A percentile compares a stretch with the other conserved stretches of the same genome.
phyloP scores from a whole-genome alignment of 257 asterid genomes.

The Leonotis leonurus region DNA sequence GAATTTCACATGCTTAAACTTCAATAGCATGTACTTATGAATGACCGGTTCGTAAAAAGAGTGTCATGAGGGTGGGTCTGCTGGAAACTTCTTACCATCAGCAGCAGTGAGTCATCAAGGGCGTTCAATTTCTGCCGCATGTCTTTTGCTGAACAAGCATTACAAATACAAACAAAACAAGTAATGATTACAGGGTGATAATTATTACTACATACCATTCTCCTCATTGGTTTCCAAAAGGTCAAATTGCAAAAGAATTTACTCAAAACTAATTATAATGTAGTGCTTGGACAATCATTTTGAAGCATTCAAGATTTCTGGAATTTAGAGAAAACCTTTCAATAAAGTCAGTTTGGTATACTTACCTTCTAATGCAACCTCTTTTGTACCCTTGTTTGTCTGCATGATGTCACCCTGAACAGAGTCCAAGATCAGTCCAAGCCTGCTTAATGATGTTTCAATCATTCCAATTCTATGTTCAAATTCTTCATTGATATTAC shows the following conservation, averaged over 20 bases:
- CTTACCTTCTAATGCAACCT: constrained; percentile 65
- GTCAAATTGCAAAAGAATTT: no score
- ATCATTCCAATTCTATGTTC: constrained; percentile 78
- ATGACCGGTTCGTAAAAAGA: constrained; percentile 16
- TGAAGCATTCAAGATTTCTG: no score
- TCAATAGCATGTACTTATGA: no score
- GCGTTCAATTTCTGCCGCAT: constrained; percentile 54
- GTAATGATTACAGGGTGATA: constrained; percentile 1
- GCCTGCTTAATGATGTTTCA: constrained; percentile 76
- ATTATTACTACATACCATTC: neutral
- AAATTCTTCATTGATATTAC: constrained; percentile 69
- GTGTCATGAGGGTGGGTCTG: constrained; percentile 15
- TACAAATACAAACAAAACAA: no score
- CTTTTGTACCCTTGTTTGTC: constrained; percentile 80
- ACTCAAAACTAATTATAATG: no score
- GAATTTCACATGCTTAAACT: constrained; percentile 23
- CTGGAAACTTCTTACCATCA: constrained; percentile 45
- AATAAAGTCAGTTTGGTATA: constrained; percentile 13
- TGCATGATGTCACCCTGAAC: constrained; percentile 84
- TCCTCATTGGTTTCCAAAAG: no score
- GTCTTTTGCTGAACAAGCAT: constrained; percentile 52
- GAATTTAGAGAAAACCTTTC: neutral
- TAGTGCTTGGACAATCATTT: no score
- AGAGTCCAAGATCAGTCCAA: constrained; percentile 77
- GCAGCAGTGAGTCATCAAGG: constrained; percentile 58